Conservation (phyloP, 1,284 basidiomycete genomes). For the Marasmius tenuissimus region DNA sequence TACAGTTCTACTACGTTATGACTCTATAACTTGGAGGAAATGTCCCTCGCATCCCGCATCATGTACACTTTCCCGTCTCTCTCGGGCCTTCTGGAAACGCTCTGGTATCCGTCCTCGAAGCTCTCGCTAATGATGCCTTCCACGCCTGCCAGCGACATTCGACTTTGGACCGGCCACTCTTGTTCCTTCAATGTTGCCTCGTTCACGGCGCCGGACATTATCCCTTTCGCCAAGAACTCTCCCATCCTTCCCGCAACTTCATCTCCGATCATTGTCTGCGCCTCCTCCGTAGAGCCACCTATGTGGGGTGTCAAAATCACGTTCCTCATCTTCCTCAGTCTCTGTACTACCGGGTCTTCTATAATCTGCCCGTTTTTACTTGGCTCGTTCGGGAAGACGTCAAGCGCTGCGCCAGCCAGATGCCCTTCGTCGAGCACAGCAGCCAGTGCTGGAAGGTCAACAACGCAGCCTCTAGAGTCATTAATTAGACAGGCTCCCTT, state of each 20-base stretch:
- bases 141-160: no score
- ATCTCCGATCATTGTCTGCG: conserved; percentile 95
- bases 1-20: no score
- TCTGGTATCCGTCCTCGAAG: no score
- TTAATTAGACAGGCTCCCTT: conserved; percentile 95
- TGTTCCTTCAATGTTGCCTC: no score
- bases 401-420: conserved; percentile 91
- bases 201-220: no score
- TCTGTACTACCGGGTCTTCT: conserved; percentile 82
- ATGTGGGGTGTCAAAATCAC: conserved; percentile 98
- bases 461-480: conserved; percentile 94
- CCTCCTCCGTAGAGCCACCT: conserved; percentile 98
- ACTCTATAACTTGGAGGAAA: no score
- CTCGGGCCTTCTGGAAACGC: no score
- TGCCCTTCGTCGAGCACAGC: conserved; percentile 81
- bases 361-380: conserved; percentile 88
- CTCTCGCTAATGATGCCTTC: no score
- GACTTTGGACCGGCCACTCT: no score
- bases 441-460: conserved; percentile 92
- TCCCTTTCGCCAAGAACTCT: no score
- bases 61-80: no score
- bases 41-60: no score
- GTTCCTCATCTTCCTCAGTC: conserved; percentile 81
- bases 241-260: conserved; percentile 58
- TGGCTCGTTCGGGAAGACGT: conserved; percentile 95